Conservation (phyloP, 2,329 filamentous ascomycete species). For the Stachybotrys elegans region DNA sequence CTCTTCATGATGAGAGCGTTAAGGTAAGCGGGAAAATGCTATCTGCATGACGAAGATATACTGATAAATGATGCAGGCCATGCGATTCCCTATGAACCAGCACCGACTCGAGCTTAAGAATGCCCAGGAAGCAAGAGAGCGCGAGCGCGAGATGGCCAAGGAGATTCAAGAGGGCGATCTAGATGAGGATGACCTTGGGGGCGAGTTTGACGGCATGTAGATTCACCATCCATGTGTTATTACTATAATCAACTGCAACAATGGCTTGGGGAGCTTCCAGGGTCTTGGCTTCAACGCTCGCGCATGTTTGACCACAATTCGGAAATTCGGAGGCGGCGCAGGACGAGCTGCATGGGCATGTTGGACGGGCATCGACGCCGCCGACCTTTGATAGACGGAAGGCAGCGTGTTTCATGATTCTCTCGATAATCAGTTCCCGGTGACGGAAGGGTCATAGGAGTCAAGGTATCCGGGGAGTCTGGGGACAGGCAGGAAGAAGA, state of each 20-base stretch:
- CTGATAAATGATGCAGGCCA: conserved; percentile 56
- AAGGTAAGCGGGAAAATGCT: conserved; percentile 59
- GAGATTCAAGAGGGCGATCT: conserved; percentile 97
- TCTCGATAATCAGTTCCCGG: too few relatives aligned
- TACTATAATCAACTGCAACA: conserved; percentile 9
- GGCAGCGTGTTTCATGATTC: too few relatives aligned
- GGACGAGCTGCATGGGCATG: too few relatives aligned
- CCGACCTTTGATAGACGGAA: too few relatives aligned
- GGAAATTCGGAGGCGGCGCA: too few relatives aligned
- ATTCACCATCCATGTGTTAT: conserved; percentile 8
- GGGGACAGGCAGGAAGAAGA: too few relatives aligned
- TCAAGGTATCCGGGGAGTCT: too few relatives aligned
- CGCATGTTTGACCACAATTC: background rate
- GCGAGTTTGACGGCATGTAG: conserved; percentile 95
- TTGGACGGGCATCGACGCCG: too few relatives aligned
- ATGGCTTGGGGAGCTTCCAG: conserved; percentile 7
- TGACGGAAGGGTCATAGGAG: too few relatives aligned
- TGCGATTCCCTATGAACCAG: conserved; percentile 99
- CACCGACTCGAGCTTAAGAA: conserved; percentile 96
- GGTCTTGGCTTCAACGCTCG: background rate
- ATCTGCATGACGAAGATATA: background rate
- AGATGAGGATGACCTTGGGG: conserved; percentile 92
- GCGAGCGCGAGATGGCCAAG: conserved; percentile 95
- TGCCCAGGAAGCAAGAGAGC: conserved; percentile 93
- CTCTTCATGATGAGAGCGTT: conserved; percentile 94